Evolutionary conservation across 2,329 filamentous ascomycete species (phyloP).

Genomic region (Ceratocystis papillata): DNA sequence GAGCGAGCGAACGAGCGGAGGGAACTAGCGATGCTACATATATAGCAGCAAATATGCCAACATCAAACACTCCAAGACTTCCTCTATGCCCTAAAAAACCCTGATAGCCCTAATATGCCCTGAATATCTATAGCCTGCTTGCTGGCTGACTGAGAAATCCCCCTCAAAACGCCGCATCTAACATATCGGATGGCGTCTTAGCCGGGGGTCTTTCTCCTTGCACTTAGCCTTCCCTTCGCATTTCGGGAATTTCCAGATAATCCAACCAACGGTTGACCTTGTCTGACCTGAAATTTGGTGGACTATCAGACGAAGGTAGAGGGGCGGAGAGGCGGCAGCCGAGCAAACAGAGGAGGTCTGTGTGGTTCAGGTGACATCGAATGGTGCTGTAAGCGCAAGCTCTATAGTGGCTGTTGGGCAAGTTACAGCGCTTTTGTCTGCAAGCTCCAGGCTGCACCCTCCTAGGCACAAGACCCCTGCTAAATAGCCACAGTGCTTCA

Average conservation of each 20-base stretch:
- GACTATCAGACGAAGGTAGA: slow-evolving; percentile 12
- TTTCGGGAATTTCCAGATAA: slow-evolving; percentile 5
- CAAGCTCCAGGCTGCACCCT: neutral
- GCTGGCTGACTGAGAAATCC: neutral
- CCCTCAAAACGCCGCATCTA: slow-evolving; percentile 7
- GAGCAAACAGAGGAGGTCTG: neutral
- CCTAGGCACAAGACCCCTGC: neutral
- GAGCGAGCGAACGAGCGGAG: neutral
- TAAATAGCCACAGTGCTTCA: neutral
- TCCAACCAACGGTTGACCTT: neutral
- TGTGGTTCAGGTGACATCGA: neutral
- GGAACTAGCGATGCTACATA: neutral
- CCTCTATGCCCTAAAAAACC: neutral
- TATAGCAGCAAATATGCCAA: neutral
- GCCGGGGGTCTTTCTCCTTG: slow-evolving; percentile 4
- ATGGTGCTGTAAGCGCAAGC: neutral
- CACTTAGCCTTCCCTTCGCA: neutral
- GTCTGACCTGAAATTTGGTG: neutral
- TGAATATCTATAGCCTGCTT: neutral
- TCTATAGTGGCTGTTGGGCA: neutral
- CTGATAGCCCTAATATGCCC: neutral
- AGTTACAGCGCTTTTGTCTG: neutral
- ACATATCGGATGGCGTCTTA: slow-evolving; percentile 12
- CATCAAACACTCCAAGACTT: neutral
- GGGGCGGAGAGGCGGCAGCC: neutral